Evolutionary conservation across 2,329 filamentous ascomycete genomes (phyloP).

Genomic region (Scolecobasidium constrictum): DNA sequence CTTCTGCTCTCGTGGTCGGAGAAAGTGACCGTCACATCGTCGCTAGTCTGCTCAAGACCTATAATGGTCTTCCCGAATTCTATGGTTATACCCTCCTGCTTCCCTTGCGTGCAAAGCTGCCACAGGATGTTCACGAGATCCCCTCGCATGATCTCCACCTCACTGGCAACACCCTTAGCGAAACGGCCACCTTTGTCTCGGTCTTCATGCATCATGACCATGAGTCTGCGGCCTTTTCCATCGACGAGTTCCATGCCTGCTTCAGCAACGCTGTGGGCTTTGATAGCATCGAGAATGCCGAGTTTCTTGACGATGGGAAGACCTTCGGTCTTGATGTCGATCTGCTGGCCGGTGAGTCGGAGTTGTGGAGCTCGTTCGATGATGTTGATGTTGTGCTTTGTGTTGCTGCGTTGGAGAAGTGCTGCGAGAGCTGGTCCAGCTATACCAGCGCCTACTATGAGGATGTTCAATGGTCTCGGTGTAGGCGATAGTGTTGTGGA

Average conservation of each 20-base stretch:
- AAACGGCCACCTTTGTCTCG: neutral
- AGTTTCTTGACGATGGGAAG: constrained; percentile 30
- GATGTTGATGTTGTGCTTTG: constrained; percentile 30
- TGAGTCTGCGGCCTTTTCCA: constrained; percentile 14
- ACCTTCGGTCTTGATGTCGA: constrained; percentile 34
- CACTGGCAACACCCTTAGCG: constrained; percentile 16
- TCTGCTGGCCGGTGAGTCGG: constrained; percentile 30
- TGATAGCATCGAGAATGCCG: constrained; percentile 27
- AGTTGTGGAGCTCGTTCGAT: constrained; percentile 30
- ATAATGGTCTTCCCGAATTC: constrained; percentile 17
- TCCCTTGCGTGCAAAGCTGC: constrained; percentile 12
- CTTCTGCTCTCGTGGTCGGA: constrained; percentile 13
- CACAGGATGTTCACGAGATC: constrained; percentile 24
- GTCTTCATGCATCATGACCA: constrained; percentile 14
- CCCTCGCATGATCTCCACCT: constrained; percentile 22
- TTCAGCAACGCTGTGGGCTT: constrained; percentile 27
- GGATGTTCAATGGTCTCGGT: constrained; percentile 14
- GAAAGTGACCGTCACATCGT: constrained; percentile 16
- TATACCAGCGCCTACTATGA: constrained; percentile 29
- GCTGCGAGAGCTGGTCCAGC: constrained; percentile 27
- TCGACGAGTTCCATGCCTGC: constrained; percentile 29
- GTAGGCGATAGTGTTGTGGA: neutral
- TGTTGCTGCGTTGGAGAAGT: constrained; percentile 19
- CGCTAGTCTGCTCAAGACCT: constrained; percentile 14
- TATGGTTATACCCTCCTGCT: constrained; percentile 13